phyloP scores from a whole-genome alignment of 2,329 filamentous ascomycete genomes.

The Diaporthe capsici region DNA sequence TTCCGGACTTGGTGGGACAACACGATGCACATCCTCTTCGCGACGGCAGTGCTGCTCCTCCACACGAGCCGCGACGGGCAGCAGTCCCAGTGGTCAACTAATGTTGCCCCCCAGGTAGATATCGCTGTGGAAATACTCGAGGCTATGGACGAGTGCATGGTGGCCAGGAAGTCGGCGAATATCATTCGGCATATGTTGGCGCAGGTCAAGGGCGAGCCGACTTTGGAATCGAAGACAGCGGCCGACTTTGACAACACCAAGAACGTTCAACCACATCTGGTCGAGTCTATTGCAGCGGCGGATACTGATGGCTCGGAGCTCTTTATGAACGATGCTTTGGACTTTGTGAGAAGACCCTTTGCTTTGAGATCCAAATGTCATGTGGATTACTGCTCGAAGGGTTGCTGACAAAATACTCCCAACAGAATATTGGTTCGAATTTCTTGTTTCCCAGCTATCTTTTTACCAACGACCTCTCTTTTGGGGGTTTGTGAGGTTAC shows the following conservation, averaged over 20 bases:
- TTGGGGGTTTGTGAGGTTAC: neutral
- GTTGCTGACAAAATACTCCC: neutral
- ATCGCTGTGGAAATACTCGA: neutral
- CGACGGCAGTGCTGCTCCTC: neutral
- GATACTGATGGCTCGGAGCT: neutral
- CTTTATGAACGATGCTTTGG: neutral
- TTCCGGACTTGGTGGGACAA: constrained; percentile 12
- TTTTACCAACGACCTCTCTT: neutral
- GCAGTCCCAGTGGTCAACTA: neutral
- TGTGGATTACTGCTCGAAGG: neutral
- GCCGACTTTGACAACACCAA: too few relatives aligned
- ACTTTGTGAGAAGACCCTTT: neutral
- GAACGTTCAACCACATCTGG: too few relatives aligned
- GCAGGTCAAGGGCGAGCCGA: neutral
- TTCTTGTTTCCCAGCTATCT: neutral
- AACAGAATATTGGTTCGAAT: neutral
- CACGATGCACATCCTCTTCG: constrained; percentile 18
- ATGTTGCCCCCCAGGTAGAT: neutral
- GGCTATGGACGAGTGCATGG: constrained; percentile 17
- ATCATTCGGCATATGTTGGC: constrained; percentile 11
- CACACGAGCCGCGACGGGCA: neutral
- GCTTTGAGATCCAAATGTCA: neutral
- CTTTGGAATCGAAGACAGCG: neutral
- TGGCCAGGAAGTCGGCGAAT: neutral
- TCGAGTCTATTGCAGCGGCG: neutral